Base-by-base conservation (phyloP, 495 filamentous ascomycete genomes). In the Hapsidospora chrysogenum region DNA sequence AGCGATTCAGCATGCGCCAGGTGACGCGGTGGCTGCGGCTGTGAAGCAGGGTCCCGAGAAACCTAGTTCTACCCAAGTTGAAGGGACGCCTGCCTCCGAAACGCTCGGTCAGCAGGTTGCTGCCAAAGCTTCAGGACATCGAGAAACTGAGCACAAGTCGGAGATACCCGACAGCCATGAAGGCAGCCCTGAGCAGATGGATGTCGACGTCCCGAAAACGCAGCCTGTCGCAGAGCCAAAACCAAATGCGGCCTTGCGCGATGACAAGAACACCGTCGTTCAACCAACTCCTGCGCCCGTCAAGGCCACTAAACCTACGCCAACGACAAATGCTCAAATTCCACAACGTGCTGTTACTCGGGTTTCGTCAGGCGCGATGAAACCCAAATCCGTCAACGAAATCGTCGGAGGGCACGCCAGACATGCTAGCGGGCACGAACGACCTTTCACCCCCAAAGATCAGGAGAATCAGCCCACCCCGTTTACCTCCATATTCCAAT, bases 321-420 rank as follows among this genome's bases (percentile, higher is more conserved):
- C 18, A 13, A 10, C 18, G 7, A 29, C 17, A 6, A 28, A 37
- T 8, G 10, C 53, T 17, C 41, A 55, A 5, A 47, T 55, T 10
- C 54, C 62, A 15, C 70, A 70, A 47, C 60, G 66, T 35, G 75
- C 74, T 67, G 77, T 63, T 18, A 81, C 68, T 21, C 58, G 68
- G 46, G 69, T 74, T 35, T 76, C 66, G 18, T 80, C 74, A 14
- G 74, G 74, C 31, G 72, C 74, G 13, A 70, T 79, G 44, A 64
- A 68, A 20, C 75, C 80, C 33, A 84, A 80, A 45, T 78, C 75
- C 17, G 75, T 82, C 9, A 74, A 76, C 10, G 78, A 84, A 42
- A 79, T 81, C 17, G 54, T 83, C 8, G 70, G 74, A 15, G 76
- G 79, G 48, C 63, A 61, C 9, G 70, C 71, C 3, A 68, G 64